Base-by-base conservation (phyloP, 1,284 basidiomycete genomes). In the Spongispora temasekensis region DNA sequence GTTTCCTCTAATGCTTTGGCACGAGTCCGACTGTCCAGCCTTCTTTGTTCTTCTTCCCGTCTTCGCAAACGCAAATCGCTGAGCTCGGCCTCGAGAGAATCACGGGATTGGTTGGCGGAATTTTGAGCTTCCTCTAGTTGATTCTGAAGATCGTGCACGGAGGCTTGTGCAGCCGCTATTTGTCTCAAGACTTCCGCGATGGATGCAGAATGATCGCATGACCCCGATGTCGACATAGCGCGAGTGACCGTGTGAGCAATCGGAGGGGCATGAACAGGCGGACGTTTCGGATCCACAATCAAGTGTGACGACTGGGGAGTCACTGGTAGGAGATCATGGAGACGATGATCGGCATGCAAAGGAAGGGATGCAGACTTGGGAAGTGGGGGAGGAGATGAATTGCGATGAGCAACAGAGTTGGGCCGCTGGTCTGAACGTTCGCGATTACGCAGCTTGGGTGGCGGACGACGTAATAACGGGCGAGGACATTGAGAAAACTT, bases 1-100 rank as follows among this genome's bases (percentile, higher is more conserved):
- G 87, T 82, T 70, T 98, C 96, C 68, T 98, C 96, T 8, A 97
- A 80, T 0, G 81, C 76, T 75, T 96, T 96, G 56, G 91, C 92
- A 56, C 89, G 86, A 23, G 84, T 75, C 73, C 95, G 96, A 59
- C 94, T 79, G 71, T 97, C 94, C 30, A 83, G 77, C 57, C 93
- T 85, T 28, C 85, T 83, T 3, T 81, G 80, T 68, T 98, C 97
- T 71, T 98, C 96, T 64, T 89, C 85, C 53, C 89, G 89, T 73
- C 95, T 95, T 61, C 85, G 83, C 56, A 84, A 84, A 21, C 95
- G 86, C 54, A 91, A 84, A 25, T 85, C 82, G 32, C 90, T 88
- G 40, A 98, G 81, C 66, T 94, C 89, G 7, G 76, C 74, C 69
- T 93, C 87, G 40, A 98, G 83, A 25, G 79, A 75, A 30, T 81